phyloP scores from a whole-genome alignment of 371 early-diverging fungal species.

The Actinomucor elegans region DNA sequence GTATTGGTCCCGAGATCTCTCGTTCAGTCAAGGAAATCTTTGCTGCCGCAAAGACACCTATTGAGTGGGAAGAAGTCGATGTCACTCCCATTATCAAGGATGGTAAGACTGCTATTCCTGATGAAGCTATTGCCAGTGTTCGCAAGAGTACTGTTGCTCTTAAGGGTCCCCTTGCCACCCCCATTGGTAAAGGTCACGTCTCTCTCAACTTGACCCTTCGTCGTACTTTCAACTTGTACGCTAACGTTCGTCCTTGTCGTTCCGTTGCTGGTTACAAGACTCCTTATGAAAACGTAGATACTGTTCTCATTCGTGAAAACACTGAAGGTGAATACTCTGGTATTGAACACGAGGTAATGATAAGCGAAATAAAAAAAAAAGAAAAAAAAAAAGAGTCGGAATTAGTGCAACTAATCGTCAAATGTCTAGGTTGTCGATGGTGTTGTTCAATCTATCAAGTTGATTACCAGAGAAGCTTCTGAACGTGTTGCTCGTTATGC shows the following conservation, averaged over 20 bases:
- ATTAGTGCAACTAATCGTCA: neutral
- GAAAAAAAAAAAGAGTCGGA: neutral
- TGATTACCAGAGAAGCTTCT: slow-evolving; percentile 95
- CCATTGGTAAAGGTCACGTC: slow-evolving; percentile 98
- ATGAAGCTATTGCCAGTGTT: slow-evolving; percentile 87
- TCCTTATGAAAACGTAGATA: slow-evolving; percentile 94
- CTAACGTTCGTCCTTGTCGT: slow-evolving; percentile 97
- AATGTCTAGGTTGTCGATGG: slow-evolving; percentile 76
- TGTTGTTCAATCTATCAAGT: slow-evolving; percentile 97
- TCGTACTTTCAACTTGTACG: slow-evolving; percentile 96
- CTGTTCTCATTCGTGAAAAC: slow-evolving; percentile 98
- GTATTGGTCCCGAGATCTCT: slow-evolving; percentile 98
- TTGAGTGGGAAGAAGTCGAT: slow-evolving; percentile 96
- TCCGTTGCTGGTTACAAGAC: slow-evolving; percentile 95
- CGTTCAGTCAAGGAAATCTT: slow-evolving; percentile 91
- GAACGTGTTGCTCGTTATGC: slow-evolving; percentile 94
- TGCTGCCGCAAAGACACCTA: slow-evolving; percentile 90
- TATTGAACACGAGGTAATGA: slow-evolving; percentile 92
- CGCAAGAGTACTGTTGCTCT: slow-evolving; percentile 95
- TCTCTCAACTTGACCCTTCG: slow-evolving; percentile 97
- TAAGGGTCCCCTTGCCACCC: slow-evolving; percentile 97
- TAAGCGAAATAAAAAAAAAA: too few species aligned
- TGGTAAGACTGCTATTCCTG: slow-evolving; percentile 93
- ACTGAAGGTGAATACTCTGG: slow-evolving; percentile 99
- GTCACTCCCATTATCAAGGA: slow-evolving; percentile 92